These are phyloP conservation scores for Saccharomycopsis hybrid DNA, from an alignment of 1,139 yeast species.

Conservation along the genomic window DNA sequence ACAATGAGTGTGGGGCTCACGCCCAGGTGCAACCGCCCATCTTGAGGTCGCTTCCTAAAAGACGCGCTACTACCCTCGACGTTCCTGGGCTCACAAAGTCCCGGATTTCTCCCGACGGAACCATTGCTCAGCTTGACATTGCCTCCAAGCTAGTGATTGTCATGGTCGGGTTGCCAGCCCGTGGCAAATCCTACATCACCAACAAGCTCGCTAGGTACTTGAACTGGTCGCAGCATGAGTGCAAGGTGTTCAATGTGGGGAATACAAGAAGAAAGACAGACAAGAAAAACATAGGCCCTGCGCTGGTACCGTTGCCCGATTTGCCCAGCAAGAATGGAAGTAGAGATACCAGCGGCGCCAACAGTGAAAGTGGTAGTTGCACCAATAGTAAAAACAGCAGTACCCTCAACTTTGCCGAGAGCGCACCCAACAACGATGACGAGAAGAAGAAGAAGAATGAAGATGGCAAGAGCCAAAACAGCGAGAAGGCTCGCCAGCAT, in stretches of 20 bases:
- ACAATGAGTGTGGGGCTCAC: not conserved
- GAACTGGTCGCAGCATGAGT: constrained; percentile 89
- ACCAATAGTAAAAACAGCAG: not conserved
- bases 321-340: constrained; percentile 33
- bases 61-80: constrained; percentile 54
- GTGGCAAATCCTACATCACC: constrained; percentile 90
- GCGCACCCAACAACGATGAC: too few relatives aligned
- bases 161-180: constrained; percentile 91
- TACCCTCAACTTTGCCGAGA: too few relatives aligned
- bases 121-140: constrained; percentile 55
- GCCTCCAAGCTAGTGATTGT: constrained; percentile 76
- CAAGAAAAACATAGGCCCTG: constrained; percentile 58
- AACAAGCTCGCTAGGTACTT: constrained; percentile 81
- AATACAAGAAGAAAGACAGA: constrained; percentile 74
- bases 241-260: constrained; percentile 89
- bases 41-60: constrained; percentile 15
- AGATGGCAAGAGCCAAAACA: not conserved
- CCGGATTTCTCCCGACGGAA: constrained; percentile 77
- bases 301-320: constrained; percentile 65
- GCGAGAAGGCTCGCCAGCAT: constrained; percentile 31
- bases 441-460: not conserved
- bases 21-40: not conserved
- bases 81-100: constrained; percentile 90
- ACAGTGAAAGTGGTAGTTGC: constrained; percentile 13
- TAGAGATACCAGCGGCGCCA: constrained; percentile 7